A percentile compares a stretch with the other conserved stretches of the same genome.
phyloP scores from a whole-genome alignment of 176 grass and related monocot genomes.

The Oryza punctata region DNA sequence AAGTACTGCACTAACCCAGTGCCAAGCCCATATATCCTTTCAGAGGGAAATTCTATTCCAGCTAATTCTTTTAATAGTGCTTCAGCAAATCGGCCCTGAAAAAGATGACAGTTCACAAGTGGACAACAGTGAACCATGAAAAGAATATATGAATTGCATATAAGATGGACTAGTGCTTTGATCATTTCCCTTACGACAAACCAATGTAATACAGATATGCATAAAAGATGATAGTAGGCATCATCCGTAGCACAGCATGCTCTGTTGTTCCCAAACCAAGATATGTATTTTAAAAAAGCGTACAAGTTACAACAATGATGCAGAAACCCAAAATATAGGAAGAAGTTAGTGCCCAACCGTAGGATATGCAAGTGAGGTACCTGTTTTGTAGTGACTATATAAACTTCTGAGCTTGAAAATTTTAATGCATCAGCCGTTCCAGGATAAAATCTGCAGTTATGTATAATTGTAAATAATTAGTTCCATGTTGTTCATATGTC shows the following conservation, averaged over 20 bases:
- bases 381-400: constrained; percentile 99
- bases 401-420: constrained; percentile 86
- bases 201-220: background rate
- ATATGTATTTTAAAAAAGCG: constrained; percentile 19
- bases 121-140: background rate
- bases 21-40: constrained; percentile 91
- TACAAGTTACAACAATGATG: background rate
- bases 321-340: background rate
- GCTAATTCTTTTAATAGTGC: constrained; percentile 78
- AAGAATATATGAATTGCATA: background rate
- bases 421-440: constrained; percentile 88
- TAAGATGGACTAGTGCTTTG: background rate
- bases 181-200: background rate
- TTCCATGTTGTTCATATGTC: background rate
- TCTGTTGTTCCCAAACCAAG: background rate
- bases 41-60: constrained; percentile 72
- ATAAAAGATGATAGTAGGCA: background rate
- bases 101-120: background rate
- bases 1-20: constrained; percentile 62
- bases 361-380: constrained; percentile 36
- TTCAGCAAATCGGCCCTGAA: constrained; percentile 85
- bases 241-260: background rate
- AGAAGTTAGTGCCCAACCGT: background rate
- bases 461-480: constrained; percentile 12
- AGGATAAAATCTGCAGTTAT: constrained; percentile 79